Evolutionary conservation across 2,329 filamentous ascomycete genomes (phyloP).

Genomic region (Sporothrix sp.): DNA sequence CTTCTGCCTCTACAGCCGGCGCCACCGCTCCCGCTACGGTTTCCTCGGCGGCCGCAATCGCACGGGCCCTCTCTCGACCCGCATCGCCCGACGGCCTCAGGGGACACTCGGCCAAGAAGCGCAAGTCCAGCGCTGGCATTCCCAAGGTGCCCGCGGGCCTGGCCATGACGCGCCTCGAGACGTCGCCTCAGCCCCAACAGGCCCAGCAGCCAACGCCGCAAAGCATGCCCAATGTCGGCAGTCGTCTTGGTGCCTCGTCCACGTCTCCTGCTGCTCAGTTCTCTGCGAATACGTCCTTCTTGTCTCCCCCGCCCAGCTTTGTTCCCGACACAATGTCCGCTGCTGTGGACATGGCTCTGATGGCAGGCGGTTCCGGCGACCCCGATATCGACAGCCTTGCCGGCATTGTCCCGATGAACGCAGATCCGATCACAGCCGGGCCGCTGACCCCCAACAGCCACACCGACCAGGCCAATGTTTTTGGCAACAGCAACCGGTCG

Average conservation of each 20-base stretch:
- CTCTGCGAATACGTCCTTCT: conserved; percentile 35
- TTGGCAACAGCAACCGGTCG: conserved; percentile 47
- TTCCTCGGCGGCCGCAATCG: conserved; percentile 24
- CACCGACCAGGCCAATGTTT: conserved; percentile 47
- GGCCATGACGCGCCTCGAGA: conserved; percentile 75
- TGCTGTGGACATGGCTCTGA: conserved; percentile 18
- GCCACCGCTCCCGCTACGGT: too few relatives aligned
- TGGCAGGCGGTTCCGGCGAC: conserved; percentile 16
- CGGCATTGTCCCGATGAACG: conserved; percentile 16
- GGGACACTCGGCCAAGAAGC: conserved; percentile 65
- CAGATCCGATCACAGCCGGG: conserved; percentile 24
- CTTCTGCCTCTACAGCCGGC: conserved; percentile 14
- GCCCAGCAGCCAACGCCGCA: conserved; percentile 29
- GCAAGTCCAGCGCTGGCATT: conserved; percentile 60
- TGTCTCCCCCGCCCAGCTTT: conserved; percentile 24
- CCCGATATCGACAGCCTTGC: conserved; percentile 18
- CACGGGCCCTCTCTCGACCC: conserved; percentile 60
- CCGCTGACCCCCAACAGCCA: conserved; percentile 58
- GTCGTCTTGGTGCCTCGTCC: conserved; percentile 27
- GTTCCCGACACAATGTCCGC: conserved; percentile 17
- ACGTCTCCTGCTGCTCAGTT: conserved; percentile 42
- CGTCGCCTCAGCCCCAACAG: conserved; percentile 28
- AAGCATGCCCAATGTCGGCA: conserved; percentile 22
- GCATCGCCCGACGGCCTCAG: conserved; percentile 57
- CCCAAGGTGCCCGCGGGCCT: conserved; percentile 62